phyloP scores from a whole-genome alignment of 2,329 filamentous ascomycete species.

The Hypoxylon sp. region DNA sequence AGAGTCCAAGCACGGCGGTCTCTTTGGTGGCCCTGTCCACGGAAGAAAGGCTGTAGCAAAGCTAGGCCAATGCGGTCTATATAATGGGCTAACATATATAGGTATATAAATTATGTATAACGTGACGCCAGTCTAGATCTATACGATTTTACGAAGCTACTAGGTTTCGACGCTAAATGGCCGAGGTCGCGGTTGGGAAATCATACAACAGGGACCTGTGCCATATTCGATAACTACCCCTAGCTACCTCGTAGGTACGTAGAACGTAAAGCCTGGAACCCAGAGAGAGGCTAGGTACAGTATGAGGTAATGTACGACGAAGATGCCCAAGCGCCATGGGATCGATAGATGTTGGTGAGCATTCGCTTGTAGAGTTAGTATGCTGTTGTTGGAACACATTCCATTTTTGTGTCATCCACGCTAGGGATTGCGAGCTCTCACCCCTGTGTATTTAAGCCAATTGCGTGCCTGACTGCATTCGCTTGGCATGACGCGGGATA shows the following conservation, averaged over 20 bases:
- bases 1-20: not conserved
- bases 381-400: slow-evolving; percentile 10
- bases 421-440: slow-evolving; percentile 46
- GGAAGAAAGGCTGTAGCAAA: not conserved
- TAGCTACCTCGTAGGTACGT: not conserved
- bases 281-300: not conserved
- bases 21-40: not conserved
- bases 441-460: slow-evolving; percentile 38
- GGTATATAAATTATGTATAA: slow-evolving; percentile 6
- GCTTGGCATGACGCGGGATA: slow-evolving; percentile 27
- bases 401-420: slow-evolving; percentile 37
- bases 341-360: not conserved
- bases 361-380: not conserved
- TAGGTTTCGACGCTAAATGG: slow-evolving; percentile 6
- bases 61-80: not conserved
- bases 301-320: not conserved
- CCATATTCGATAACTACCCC: not conserved
- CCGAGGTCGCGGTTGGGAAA: slow-evolving; percentile 4
- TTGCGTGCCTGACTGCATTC: slow-evolving; percentile 16
- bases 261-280: not conserved
- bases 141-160: slow-evolving; percentile 4
- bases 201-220: not conserved
- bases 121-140: not conserved
- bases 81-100: not conserved
- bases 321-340: not conserved